These are phyloP conservation scores for Boechera divaricarpa DNA, from an alignment of 345 rosid species.

Conservation along the genomic window DNA sequence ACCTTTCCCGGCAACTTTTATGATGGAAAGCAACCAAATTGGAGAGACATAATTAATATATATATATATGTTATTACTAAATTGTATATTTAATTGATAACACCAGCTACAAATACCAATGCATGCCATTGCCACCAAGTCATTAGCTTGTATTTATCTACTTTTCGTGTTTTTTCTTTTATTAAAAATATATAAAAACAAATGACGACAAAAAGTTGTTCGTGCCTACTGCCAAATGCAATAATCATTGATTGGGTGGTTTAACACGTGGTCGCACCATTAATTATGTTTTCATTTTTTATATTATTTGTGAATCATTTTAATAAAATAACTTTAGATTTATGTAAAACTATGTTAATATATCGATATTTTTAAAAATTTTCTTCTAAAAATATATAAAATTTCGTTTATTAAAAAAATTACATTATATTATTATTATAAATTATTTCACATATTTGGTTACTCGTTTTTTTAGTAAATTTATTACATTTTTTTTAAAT, in stretches of 20 bases:
- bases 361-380: no score
- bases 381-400: no score
- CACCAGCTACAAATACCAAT: slow-evolving; percentile 28
- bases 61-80: neutral
- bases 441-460: no score
- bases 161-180: neutral
- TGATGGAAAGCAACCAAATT: slow-evolving; percentile 21
- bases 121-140: slow-evolving; percentile 25
- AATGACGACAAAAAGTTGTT: slow-evolving; percentile 24
- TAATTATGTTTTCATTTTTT: neutral
- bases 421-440: no score
- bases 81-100: slow-evolving; percentile 12
- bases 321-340: no score
- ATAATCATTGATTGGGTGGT: slow-evolving; percentile 21
- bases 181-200: neutral
- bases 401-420: no score
- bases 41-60: neutral
- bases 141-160: neutral
- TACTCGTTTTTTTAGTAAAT: no score
- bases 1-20: slow-evolving; percentile 18
- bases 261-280: slow-evolving; percentile 1
- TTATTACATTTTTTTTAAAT: no score
- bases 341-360: no score
- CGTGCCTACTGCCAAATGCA: slow-evolving; percentile 29
- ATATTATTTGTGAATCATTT: no score